phyloP scores from a whole-genome alignment of 495 filamentous ascomycete species.

The Trypethelium eluteriae region DNA sequence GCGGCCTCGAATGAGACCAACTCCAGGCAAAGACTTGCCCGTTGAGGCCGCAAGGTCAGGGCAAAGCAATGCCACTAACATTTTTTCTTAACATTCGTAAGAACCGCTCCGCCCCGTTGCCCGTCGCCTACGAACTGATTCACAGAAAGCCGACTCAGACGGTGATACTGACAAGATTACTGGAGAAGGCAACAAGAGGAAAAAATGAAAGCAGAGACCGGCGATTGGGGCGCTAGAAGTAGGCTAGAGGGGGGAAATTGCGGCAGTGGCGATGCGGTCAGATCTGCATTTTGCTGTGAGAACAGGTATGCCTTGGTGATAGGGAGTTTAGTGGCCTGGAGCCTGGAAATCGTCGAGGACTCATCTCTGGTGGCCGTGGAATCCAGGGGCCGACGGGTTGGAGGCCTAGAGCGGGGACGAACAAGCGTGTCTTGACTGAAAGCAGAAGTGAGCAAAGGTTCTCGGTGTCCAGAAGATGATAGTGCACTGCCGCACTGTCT shows the following conservation, averaged over 20 bases:
- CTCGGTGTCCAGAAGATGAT: not conserved
- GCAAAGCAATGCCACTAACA: not conserved
- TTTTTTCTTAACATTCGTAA: not conserved
- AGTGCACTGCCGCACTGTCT: too few species aligned
- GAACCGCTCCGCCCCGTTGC: not conserved
- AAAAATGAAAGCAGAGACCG: not conserved
- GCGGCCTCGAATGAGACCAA: slow-evolving; percentile 4
- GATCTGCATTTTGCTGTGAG: not conserved
- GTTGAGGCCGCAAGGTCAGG: not conserved
- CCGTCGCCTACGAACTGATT: not conserved
- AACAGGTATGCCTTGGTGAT: not conserved
- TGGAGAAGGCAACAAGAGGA: slow-evolving; percentile 2
- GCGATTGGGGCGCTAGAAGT: not conserved
- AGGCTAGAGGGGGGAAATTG: not conserved
- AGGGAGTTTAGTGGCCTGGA: not conserved
- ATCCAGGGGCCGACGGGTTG: not conserved
- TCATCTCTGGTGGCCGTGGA: not conserved
- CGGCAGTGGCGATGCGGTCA: not conserved
- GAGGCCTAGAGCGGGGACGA: slow-evolving; percentile 4
- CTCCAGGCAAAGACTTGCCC: not conserved
- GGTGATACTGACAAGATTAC: not conserved
- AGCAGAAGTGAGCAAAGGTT: not conserved
- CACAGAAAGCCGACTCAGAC: not conserved
- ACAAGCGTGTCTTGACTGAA: not conserved
- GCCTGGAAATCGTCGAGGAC: not conserved